Evolutionary conservation across 179 eudicot species (phyloP).

Genomic region (Dionaea muscipula): DNA sequence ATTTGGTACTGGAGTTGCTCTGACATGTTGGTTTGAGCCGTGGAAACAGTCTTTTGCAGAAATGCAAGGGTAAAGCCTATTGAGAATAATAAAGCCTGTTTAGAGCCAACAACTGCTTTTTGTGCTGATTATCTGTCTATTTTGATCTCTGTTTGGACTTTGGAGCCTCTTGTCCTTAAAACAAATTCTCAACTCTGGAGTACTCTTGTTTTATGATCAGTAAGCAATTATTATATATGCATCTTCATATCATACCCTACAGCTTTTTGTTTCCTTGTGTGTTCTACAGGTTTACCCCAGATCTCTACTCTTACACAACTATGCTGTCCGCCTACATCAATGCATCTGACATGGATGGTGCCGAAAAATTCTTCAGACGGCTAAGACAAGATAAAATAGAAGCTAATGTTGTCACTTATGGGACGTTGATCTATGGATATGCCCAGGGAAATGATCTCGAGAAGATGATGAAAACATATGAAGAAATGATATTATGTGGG

Average conservation of each 20-base stretch:
- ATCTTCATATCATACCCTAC: not conserved
- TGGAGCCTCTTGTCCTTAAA: no score
- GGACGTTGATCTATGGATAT: conserved; percentile 72
- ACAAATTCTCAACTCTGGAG: no score
- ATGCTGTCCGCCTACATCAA: conserved; percentile 77
- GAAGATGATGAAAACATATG: conserved; percentile 71
- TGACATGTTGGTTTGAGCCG: no score
- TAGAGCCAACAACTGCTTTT: no score
- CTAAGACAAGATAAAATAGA: conserved; percentile 49
- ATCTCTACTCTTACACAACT: conserved; percentile 82
- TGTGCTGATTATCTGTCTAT: no score
- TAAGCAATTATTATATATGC: no score
- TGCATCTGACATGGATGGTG: conserved; percentile 93
- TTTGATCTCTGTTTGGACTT: no score
- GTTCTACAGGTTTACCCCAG: conserved; percentile 61
- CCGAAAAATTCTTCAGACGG: conserved; percentile 76
- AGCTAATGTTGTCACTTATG: conserved; percentile 67
- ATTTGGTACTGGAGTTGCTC: no score
- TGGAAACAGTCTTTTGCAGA: no score
- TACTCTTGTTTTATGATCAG: no score
- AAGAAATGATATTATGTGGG: conserved; percentile 48
- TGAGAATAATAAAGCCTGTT: no score
- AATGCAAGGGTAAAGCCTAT: no score
- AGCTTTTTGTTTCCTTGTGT: not conserved
- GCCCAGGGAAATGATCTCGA: conserved; percentile 52